A percentile compares a stretch with the other conserved stretches of the same genome.
phyloP scores from a whole-genome alignment of 768 basidiomycete genomes.

The Rhodotorula kratochvilovae region DNA sequence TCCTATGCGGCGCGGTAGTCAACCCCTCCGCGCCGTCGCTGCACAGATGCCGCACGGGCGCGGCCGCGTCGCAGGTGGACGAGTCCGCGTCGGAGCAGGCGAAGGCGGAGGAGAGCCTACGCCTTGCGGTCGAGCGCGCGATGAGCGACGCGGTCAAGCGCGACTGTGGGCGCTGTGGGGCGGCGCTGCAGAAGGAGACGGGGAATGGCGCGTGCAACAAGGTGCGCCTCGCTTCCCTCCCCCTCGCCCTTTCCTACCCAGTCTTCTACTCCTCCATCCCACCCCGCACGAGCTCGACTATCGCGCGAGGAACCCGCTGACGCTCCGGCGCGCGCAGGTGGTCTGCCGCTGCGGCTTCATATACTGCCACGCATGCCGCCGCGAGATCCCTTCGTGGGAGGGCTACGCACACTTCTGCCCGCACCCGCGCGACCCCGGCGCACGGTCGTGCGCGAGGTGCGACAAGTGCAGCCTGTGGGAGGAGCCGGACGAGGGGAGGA shows the following conservation, averaged over 20 bases:
- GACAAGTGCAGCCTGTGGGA: not conserved
- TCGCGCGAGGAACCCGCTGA: not conserved
- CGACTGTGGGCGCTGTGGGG: conserved; percentile 13
- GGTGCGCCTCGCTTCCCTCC: conserved; percentile 1
- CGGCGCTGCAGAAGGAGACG: not conserved
- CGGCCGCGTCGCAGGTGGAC: not conserved
- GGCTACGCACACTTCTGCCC: conserved; percentile 21
- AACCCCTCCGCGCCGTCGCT: conserved; percentile 1
- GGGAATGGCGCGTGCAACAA: conserved; percentile 20
- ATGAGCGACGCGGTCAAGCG: conserved; percentile 15
- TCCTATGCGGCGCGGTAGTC: not conserved
- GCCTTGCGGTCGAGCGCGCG: conserved; percentile 20
- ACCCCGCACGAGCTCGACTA: no score
- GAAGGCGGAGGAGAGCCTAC: conserved; percentile 9
- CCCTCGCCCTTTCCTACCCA: not conserved
- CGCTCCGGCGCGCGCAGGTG: not conserved
- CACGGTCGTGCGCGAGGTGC: not conserved
- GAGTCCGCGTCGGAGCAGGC: not conserved
- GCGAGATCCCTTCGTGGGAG: not conserved
- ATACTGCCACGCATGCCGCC: conserved; percentile 10
- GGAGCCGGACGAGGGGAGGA: conserved; percentile 1
- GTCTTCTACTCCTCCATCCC: no score
- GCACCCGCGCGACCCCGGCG: not conserved
- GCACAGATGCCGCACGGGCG: not conserved
- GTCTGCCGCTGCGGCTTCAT: conserved; percentile 19